A percentile compares a stretch with the other conserved stretches of the same genome.
phyloP scores from a whole-genome alignment of 371 early-diverging fungal species.

The Mycotypha africana region DNA sequence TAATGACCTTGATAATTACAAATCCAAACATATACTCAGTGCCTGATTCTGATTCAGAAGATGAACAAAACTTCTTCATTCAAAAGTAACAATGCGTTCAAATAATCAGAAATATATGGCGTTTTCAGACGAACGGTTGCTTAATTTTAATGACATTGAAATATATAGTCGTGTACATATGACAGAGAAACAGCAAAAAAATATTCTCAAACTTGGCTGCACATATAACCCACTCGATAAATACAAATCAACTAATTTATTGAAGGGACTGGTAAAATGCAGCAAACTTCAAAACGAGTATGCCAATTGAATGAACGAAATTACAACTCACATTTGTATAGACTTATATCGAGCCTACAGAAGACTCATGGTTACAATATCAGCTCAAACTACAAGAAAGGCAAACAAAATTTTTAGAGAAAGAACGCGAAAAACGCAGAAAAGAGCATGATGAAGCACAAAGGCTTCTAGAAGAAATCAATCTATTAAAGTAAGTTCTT shows the following conservation, averaged over 20 bases:
- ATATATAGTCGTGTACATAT: slow-evolving; percentile 1
- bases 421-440: not conserved
- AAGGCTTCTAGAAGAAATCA: not conserved
- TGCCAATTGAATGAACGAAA: not conserved
- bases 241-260: not conserved
- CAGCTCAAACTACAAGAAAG: slow-evolving; percentile 1
- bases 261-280: too few species aligned
- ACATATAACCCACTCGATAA: slow-evolving; percentile 5
- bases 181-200: too few species aligned
- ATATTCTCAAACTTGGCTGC: slow-evolving; percentile 9
- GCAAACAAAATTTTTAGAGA: not conserved
- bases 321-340: not conserved
- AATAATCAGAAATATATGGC: not conserved
- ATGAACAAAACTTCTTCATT: not conserved
- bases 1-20: too few species aligned
- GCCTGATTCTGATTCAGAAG: not conserved
- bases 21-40: not conserved
- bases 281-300: slow-evolving; percentile 4
- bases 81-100: not conserved
- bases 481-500: not conserved
- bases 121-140: too few species aligned
- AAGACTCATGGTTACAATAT: not conserved
- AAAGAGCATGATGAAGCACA: not conserved
- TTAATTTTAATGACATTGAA: not conserved
- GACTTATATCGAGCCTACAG: not conserved